Evolutionary conservation across 345 rosid species (phyloP).

Genomic region (Psidium friedrichsthalianum): DNA sequence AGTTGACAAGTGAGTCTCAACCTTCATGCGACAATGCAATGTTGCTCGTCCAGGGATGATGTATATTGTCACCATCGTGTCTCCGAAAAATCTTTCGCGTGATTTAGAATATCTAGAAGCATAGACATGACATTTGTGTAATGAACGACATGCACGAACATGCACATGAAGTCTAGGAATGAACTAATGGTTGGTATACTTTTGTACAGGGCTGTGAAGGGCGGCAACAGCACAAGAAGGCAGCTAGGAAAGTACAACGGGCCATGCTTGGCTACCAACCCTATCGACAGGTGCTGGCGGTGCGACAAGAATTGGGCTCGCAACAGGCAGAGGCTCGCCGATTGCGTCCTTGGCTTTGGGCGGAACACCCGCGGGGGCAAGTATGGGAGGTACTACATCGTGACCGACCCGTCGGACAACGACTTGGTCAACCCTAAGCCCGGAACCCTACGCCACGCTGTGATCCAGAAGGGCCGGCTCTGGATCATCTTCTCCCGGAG

Average conservation of each 20-base stretch:
- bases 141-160: background rate
- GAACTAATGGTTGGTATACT: background rate
- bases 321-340: constrained; percentile 40
- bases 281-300: constrained; percentile 84
- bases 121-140: background rate
- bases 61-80: background rate
- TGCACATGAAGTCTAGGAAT: background rate
- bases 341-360: constrained; percentile 64
- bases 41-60: no score
- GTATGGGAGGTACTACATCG: constrained; percentile 39
- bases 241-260: constrained; percentile 10
- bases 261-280: constrained; percentile 62
- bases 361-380: constrained; percentile 52
- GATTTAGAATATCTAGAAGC: background rate
- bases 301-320: constrained; percentile 53
- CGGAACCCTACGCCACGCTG: constrained; percentile 43
- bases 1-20: constrained; percentile 26
- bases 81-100: background rate
- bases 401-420: constrained; percentile 45
- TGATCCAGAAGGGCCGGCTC: constrained; percentile 22
- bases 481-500: constrained; percentile 48
- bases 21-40: background rate
- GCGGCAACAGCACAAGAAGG: constrained; percentile 42
- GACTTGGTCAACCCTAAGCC: constrained; percentile 49
- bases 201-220: constrained; percentile 9